Percentiles rank a stretch among this genome's conserved stretches.
phyloP scores from a whole-genome alignment of 371 early-diverging fungal species.

The Funneliformis caledonium region DNA sequence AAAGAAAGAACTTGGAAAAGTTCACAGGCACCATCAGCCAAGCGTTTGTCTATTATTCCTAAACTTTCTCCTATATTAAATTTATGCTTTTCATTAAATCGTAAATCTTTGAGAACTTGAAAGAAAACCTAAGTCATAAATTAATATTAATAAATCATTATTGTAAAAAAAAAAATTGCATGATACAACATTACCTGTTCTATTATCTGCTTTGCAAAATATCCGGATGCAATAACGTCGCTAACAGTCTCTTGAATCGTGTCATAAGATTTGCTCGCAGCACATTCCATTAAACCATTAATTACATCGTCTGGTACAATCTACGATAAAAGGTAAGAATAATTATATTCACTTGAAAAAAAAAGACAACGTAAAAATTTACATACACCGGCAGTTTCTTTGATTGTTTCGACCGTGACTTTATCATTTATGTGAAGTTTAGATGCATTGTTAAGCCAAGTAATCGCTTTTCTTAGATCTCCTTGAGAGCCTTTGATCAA shows the following conservation, averaged over 20 bases:
- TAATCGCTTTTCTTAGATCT: slow-evolving; percentile 93
- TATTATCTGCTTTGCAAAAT: slow-evolving; percentile 75
- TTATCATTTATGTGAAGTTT: slow-evolving; percentile 54
- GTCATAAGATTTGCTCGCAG: slow-evolving; percentile 50
- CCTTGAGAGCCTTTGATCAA: slow-evolving; percentile 84
- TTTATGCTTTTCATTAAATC: slow-evolving; percentile 73
- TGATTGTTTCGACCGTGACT: slow-evolving; percentile 64
- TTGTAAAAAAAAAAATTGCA: slow-evolving; percentile 4
- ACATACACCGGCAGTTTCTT: slow-evolving; percentile 83
- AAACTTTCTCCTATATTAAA: slow-evolving; percentile 64
- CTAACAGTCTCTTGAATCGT: slow-evolving; percentile 57
- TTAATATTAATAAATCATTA: slow-evolving; percentile 2
- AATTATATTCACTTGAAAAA: background rate
- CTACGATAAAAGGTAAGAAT: slow-evolving; percentile 43
- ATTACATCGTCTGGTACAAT: slow-evolving; percentile 67
- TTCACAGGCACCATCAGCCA: slow-evolving; percentile 90
- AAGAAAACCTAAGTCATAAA: slow-evolving; percentile 58
- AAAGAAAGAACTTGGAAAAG: slow-evolving; percentile 79
- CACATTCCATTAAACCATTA: slow-evolving; percentile 57
- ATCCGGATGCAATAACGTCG: slow-evolving; percentile 69
- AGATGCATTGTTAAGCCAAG: slow-evolving; percentile 86
- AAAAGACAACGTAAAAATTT: background rate
- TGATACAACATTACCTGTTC: slow-evolving; percentile 54
- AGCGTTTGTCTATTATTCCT: slow-evolving; percentile 69
- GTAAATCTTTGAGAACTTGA: slow-evolving; percentile 60